phyloP scores from a whole-genome alignment of 2,329 filamentous ascomycete genomes.

The Sclerotinia trifoliorum region DNA sequence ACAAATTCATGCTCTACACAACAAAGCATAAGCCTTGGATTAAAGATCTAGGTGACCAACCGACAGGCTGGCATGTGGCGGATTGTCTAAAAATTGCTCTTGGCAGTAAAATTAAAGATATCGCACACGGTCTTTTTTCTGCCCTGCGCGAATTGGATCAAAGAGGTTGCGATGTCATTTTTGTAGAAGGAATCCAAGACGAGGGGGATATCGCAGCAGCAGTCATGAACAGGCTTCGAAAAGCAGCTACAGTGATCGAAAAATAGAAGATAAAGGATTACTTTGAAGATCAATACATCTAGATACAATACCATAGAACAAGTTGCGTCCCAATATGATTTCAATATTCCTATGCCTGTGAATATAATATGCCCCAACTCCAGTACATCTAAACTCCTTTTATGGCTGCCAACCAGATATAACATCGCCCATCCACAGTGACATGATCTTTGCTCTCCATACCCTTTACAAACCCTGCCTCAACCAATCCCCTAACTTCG shows the following conservation, averaged over 20 bases:
- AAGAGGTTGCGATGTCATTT: slow-evolving; percentile 75
- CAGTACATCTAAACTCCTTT: slow-evolving; percentile 21
- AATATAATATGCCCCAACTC: slow-evolving; percentile 24
- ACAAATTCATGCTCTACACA: slow-evolving; percentile 10
- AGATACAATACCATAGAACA: slow-evolving; percentile 7
- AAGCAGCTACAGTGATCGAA: slow-evolving; percentile 60
- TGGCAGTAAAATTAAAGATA: slow-evolving; percentile 66
- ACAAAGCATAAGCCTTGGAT: slow-evolving; percentile 5
- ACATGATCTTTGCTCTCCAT: not conserved
- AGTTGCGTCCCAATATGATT: slow-evolving; percentile 12
- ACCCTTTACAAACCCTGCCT: slow-evolving; percentile 70
- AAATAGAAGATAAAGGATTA: slow-evolving; percentile 13
- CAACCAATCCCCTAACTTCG: slow-evolving; percentile 86
- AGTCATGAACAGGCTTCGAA: slow-evolving; percentile 79
- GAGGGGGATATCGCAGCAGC: slow-evolving; percentile 81
- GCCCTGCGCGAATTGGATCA: slow-evolving; percentile 82
- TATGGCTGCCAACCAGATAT: slow-evolving; percentile 11
- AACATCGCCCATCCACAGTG: not conserved
- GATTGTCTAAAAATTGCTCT: slow-evolving; percentile 65
- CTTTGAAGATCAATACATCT: not conserved
- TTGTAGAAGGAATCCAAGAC: slow-evolving; percentile 83
- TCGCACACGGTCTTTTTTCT: slow-evolving; percentile 86
- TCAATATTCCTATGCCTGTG: slow-evolving; percentile 18
- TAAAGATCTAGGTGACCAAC: not conserved
- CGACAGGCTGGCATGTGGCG: slow-evolving; percentile 24